Evolutionary conservation across 2,329 filamentous ascomycete genomes (phyloP), one percentile per base, ranked within the genome.

Genomic region (Zymoseptoria ardabiliae): DNA sequence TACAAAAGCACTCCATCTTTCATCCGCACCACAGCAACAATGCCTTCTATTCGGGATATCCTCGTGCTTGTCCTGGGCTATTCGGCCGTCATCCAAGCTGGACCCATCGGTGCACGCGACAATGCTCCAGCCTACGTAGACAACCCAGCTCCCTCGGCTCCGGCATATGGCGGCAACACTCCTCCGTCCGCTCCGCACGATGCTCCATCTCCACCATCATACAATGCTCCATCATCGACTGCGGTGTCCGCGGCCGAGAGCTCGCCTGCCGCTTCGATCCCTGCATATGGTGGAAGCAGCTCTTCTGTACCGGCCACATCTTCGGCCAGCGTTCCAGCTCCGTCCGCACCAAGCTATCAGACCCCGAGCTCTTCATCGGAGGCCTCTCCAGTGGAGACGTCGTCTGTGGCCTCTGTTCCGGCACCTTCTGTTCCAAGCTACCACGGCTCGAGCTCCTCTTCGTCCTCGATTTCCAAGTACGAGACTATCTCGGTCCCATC

Each of bases 101-200:
- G 61, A 35, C 63, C 62, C 3, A 35, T 65, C 2, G 17, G 9
- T 45, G 59, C 59, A 17, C 55, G 62, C 60, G 63, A 66, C 48
- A 35, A 45, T 13, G 35, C 35, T 45, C 35, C 35, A 5, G 35
- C 35, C 13, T 45, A 45, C 35, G 35, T 13, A 45, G 35, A 45
- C 35, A 45, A 45, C 35, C 53, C 50, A 66, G 66, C 56, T 48
- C 56, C 50, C 13, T 5, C 50, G 20, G 21, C 20, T 30, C 51
- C 22, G 3, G 22, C 51, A 11, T 25, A 19, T 28, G 22, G 22
- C 30, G 51, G 19, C 51, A 53, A 22, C 51, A 22, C 22, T 28
- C 28, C 51, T 23, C 30, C 51, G 9, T 53, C 51, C 28, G 51
- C 51, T 25, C 28, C 22, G 8, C n/a, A 53, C 17, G 11, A 22